A percentile compares a stretch with the other conserved stretches of the same genome.
Evolutionary conservation across 2,329 filamentous ascomycete species (phyloP).

Genomic region (Trichoderma hamatum): DNA sequence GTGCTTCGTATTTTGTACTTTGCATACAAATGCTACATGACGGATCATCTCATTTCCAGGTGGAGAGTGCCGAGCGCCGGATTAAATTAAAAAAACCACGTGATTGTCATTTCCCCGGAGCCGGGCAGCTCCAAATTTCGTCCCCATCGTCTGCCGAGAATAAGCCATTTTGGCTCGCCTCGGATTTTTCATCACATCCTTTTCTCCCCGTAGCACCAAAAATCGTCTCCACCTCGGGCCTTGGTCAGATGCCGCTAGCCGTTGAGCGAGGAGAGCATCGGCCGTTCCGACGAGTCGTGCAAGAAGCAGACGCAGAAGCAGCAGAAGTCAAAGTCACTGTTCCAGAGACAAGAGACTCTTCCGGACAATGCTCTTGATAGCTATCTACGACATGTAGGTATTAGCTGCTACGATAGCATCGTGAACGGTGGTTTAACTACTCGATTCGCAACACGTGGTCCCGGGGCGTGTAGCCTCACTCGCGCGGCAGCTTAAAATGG

Average conservation of each 20-base stretch:
- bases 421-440: neutral
- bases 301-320: neutral
- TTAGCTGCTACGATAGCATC: neutral
- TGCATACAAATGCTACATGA: neutral
- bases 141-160: conserved; percentile 16
- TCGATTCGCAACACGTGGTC: neutral
- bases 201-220: neutral
- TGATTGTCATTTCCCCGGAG: conserved; percentile 12
- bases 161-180: neutral
- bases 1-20: no score
- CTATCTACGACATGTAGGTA: neutral
- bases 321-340: neutral
- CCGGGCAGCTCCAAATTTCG: conserved; percentile 2
- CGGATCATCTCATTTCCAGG: neutral
- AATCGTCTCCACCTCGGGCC: conserved; percentile 11
- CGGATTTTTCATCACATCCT: neutral
- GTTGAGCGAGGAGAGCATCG: conserved; percentile 1
- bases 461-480: neutral
- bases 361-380: neutral
- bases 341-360: neutral
- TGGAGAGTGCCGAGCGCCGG: neutral
- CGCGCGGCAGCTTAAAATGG: neutral
- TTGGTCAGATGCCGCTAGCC: conserved; percentile 18
- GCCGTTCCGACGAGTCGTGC: conserved; percentile 1
- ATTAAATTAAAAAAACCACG: neutral